Base-by-base conservation (phyloP, 805 yeast genomes). In the Ogataea corticis region DNA sequence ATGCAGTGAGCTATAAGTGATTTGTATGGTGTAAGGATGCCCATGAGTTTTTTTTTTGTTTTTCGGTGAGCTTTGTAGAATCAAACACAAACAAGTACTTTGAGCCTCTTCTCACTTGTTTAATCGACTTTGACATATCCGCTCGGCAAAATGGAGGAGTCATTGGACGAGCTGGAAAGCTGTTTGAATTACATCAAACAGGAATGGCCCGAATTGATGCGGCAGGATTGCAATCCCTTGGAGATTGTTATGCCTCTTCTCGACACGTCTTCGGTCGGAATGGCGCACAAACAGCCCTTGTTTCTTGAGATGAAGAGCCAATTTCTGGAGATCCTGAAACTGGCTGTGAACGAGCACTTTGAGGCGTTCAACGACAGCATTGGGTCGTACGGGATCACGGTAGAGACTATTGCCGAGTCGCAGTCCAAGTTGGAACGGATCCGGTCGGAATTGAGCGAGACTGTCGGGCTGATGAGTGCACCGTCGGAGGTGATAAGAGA, bases 261-360 rank as follows among this genome's bases (percentile, higher is more conserved):
- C 57, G 97, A 92, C 64, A 84, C 83, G 56, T 82, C 96, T 2
- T 86, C 96, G 0, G 94, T 90, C n/a, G 98, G 98, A 0, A 68
- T 87, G 56, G 96, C 96, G 0, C 84, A 83, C 56, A 79, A 83
- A 48, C 73, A 74, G 46, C 73, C 73, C 1, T 90, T 87, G 49
- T 92, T 92, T 54, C 70, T 74, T 34, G 75, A 76, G 38, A 65
- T 89, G 36, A 80, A 83, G 49, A 68, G 70, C 18, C 70, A 77
- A 42, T 76, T 91, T 11, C 77, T 82, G 13, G 61, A 61, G 14
- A 77, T 82, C 19, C 70, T 92, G 42, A 77, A 83, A 48, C 67
- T 66, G 18, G 87, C 91, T 2, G 97, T 91, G 23, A 85, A 84
- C 52, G 86, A 83, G 43, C 86, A 89, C 60, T 84, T 83, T 61